Evolutionary conservation across 192 early-diverging fungal genomes (phyloP).

Genomic region (Allomyces macrogynus): DNA sequence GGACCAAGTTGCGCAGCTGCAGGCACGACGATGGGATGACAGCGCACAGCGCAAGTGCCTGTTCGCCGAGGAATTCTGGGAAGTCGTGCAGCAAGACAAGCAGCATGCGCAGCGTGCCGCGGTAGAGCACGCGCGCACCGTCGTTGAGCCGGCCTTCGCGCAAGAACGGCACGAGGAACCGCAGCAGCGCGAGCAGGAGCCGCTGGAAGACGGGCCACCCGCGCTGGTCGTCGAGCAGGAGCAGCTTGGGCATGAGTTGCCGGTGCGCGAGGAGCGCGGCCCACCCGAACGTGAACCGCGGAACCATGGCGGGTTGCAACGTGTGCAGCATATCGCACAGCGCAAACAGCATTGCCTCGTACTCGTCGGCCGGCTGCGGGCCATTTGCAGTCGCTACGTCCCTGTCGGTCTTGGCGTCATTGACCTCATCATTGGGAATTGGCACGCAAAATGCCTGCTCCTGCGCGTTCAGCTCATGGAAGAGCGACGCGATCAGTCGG

Average conservation of each 20-base stretch:
- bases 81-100: slow-evolving; percentile 88
- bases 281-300: slow-evolving; percentile 89
- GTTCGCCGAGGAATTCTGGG: slow-evolving; percentile 87
- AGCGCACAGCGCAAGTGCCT: slow-evolving; percentile 79
- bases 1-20: slow-evolving; percentile 84
- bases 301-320: slow-evolving; percentile 64
- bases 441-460: slow-evolving; percentile 23
- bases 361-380: not conserved
- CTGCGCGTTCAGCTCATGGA: slow-evolving; percentile 53
- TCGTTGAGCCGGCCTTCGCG: slow-evolving; percentile 43
- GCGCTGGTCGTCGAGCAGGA: slow-evolving; percentile 46
- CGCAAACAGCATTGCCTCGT: not conserved
- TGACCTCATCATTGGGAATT: no score
- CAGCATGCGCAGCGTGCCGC: slow-evolving; percentile 70
- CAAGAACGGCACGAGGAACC: slow-evolving; percentile 72
- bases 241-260: slow-evolving; percentile 72
- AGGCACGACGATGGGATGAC: slow-evolving; percentile 78
- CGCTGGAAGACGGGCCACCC: slow-evolving; percentile 74
- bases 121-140: slow-evolving; percentile 66
- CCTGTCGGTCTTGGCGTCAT: no score
- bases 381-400: no score
- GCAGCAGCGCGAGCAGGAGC: slow-evolving; percentile 62
- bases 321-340: slow-evolving; percentile 55
- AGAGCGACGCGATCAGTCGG: slow-evolving; percentile 61
- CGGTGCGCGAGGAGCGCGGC: slow-evolving; percentile 81